A percentile compares a stretch with the other conserved stretches of the same genome.
These are phyloP conservation scores for Aphanomyces stellatus DNA, from an alignment of 352 stramenopile genomes.

Conservation along the genomic window DNA sequence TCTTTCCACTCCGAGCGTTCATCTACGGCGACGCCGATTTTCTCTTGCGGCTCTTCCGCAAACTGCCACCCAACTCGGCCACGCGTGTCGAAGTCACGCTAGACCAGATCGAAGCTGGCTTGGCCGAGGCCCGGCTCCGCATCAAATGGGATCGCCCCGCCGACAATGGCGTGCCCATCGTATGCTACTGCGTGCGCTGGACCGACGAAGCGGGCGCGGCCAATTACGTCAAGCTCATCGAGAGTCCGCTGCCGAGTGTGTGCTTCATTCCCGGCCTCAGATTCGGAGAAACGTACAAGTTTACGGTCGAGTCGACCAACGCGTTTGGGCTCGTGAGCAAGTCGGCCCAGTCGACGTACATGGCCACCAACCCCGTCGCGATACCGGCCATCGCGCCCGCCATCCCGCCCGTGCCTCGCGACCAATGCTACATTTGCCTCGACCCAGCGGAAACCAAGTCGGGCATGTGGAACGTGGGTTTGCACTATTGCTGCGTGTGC, in stretches of 20 bases:
- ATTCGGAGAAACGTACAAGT: conserved; percentile 79
- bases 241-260: conserved; percentile 52
- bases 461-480: conserved; percentile 51
- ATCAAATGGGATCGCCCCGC: conserved; percentile 74
- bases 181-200: conserved; percentile 78
- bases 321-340: conserved; percentile 61
- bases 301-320: conserved; percentile 76
- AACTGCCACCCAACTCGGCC: conserved; percentile 70
- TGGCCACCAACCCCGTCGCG: conserved; percentile 71
- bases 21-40: conserved; percentile 79
- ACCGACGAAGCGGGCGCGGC: conserved; percentile 49
- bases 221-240: conserved; percentile 67
- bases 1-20: conserved; percentile 67
- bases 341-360: conserved; percentile 77
- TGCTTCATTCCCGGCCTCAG: conserved; percentile 50
- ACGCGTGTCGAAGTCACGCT: conserved; percentile 65
- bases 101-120: not conserved
- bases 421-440: conserved; percentile 70
- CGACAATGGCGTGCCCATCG: conserved; percentile 70
- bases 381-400: conserved; percentile 25
- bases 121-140: conserved; percentile 38
- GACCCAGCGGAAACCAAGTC: conserved; percentile 55
- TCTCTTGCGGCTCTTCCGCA: conserved; percentile 50
- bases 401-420: conserved; percentile 34
- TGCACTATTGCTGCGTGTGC: conserved; percentile 77